Conservation (phyloP, 2,329 filamentous ascomycete species). For the Lachnellula arida region DNA sequence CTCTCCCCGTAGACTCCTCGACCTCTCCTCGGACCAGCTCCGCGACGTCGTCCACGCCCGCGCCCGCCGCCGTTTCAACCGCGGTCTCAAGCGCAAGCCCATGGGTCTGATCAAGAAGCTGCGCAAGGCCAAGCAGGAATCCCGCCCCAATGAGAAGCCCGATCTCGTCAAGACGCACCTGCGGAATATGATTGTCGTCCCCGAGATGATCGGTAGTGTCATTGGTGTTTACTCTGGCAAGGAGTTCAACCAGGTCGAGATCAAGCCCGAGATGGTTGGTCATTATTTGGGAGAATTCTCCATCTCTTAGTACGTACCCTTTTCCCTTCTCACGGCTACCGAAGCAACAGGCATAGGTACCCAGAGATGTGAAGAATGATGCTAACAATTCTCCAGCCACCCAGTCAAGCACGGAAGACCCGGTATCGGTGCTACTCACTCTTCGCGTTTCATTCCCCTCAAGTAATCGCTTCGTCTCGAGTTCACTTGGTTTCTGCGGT, state of each 20-base stretch:
- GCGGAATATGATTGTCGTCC: slow-evolving; percentile 99
- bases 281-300: slow-evolving; percentile 99
- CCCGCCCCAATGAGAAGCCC: slow-evolving; percentile 99
- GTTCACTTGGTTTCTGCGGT: slow-evolving; percentile 21
- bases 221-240: slow-evolving; percentile 99
- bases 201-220: slow-evolving; percentile 99
- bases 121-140: slow-evolving; percentile 98
- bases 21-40: slow-evolving; percentile 97
- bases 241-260: slow-evolving; percentile 99
- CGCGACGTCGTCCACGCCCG: slow-evolving; percentile 99
- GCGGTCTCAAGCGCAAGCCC: slow-evolving; percentile 98
- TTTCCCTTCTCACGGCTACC: background rate
- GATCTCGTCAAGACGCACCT: slow-evolving; percentile 99
- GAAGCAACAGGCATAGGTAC: too few species aligned
- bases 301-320: slow-evolving; percentile 90
- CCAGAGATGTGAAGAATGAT: background rate
- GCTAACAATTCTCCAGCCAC: slow-evolving; percentile 67
- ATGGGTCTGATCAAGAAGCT: slow-evolving; percentile 99
- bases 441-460: slow-evolving; percentile 99
- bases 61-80: slow-evolving; percentile 98
- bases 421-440: slow-evolving; percentile 99
- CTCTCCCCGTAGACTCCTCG: slow-evolving; percentile 71
- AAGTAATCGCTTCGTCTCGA: slow-evolving; percentile 60
- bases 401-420: slow-evolving; percentile 99
- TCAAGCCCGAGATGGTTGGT: slow-evolving; percentile 99